These are phyloP conservation scores for Trametes cinnabarina DNA, from an alignment of 768 basidiomycete species.

Conservation along the genomic window DNA sequence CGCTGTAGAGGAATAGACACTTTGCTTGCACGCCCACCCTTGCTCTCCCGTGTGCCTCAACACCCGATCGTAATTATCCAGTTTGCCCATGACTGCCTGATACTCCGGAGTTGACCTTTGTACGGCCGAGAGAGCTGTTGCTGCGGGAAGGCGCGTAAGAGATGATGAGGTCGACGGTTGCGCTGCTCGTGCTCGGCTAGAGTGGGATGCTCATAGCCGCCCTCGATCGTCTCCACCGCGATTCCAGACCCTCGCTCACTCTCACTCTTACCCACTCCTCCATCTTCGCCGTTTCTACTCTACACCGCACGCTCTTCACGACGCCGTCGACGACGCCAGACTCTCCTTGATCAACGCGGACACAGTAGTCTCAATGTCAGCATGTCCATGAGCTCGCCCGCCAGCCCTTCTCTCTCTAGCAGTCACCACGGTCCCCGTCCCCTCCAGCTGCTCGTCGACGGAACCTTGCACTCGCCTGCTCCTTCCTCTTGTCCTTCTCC, in stretches of 20 bases:
- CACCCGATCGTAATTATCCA: background rate
- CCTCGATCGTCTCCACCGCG: slow-evolving; percentile 7
- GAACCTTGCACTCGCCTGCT: slow-evolving; percentile 30
- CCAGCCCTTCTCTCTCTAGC: slow-evolving; percentile 23
- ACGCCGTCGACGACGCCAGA: background rate
- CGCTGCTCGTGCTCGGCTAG: slow-evolving; percentile 16
- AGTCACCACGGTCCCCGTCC: slow-evolving; percentile 41
- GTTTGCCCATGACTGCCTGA: too few species aligned
- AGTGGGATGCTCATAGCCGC: background rate
- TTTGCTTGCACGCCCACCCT: background rate
- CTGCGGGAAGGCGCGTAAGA: slow-evolving; percentile 6
- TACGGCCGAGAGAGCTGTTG: background rate
- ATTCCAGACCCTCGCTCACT: background rate
- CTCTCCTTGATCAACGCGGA: background rate
- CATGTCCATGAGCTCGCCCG: slow-evolving; percentile 19
- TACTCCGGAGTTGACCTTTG: background rate
- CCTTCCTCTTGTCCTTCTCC: slow-evolving; percentile 29
- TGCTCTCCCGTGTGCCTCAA: background rate
- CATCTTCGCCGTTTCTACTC: background rate
- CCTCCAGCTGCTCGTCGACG: slow-evolving; percentile 43
- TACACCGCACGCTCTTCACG: background rate
- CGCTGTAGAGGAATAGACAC: slow-evolving; percentile 17
- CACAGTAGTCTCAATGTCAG: slow-evolving; percentile 9
- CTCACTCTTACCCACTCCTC: background rate
- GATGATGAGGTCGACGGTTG: background rate